phyloP scores from a whole-genome alignment of 306 rosid species.

The Rosa chinensis region DNA sequence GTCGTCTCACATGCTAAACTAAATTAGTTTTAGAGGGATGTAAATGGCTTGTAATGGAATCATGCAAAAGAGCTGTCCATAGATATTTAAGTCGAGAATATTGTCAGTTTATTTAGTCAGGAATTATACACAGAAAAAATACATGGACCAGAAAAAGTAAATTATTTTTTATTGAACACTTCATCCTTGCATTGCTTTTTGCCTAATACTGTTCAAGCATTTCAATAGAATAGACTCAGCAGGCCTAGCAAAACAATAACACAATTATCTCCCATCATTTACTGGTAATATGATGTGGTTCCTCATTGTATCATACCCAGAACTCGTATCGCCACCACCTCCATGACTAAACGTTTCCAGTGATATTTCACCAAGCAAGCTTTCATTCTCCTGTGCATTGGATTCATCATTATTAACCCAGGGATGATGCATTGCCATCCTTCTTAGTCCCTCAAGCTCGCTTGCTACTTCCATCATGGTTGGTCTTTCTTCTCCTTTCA shows the following conservation, averaged over 20 bases:
- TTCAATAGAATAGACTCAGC: not conserved
- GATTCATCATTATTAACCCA: constrained; percentile 5
- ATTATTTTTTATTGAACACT: not conserved
- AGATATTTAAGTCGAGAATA: not conserved
- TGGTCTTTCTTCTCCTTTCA: constrained; percentile 52
- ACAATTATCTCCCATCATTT: constrained; percentile 4
- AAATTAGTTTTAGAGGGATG: not conserved
- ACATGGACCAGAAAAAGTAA: not conserved
- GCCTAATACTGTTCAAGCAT: not conserved
- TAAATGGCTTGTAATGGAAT: not conserved
- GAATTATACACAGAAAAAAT: not conserved
- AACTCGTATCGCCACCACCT: not conserved
- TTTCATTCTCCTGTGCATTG: constrained; percentile 15
- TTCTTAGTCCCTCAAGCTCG: too few species aligned
- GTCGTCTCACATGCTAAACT: not conserved
- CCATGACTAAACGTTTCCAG: not conserved
- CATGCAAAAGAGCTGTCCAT: not conserved
- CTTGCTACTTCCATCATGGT: too few species aligned
- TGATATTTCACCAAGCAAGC: constrained; percentile 7
- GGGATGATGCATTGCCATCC: constrained; percentile 5
- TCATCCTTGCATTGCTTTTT: not conserved
- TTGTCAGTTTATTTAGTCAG: not conserved
- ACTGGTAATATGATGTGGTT: not conserved
- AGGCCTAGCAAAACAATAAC: not conserved
- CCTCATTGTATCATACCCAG: not conserved